Evolutionary conservation across 1,139 yeast genomes (phyloP).

Genomic region (Blastobotrys arbuscula): DNA sequence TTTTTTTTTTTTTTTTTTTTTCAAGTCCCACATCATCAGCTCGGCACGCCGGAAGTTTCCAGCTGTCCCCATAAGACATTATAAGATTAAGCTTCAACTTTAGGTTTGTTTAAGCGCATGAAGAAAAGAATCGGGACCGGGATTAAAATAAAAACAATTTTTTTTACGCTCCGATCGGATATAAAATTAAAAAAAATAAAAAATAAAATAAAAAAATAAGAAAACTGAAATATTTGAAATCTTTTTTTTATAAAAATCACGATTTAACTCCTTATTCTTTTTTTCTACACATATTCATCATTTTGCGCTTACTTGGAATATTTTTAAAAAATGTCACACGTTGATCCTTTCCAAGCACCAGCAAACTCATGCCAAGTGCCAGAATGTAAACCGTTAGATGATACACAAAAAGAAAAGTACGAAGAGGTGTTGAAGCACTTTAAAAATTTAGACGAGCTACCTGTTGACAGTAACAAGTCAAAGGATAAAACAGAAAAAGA

Average conservation of each 20-base stretch:
- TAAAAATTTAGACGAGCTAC: constrained; percentile 37
- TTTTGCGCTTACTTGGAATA: not conserved
- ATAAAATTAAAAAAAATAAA: not conserved
- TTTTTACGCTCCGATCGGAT: not conserved
- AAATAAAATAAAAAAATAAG: not conserved
- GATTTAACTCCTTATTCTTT: not conserved
- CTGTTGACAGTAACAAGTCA: constrained; percentile 32
- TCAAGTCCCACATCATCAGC: too few relatives aligned
- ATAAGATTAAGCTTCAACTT: too few relatives aligned
- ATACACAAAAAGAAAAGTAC: constrained; percentile 56
- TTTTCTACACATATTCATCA: not conserved
- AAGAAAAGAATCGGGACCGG: too few relatives aligned
- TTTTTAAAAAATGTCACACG: constrained; percentile 15
- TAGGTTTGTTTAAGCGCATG: too few relatives aligned
- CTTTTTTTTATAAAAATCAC: not conserved
- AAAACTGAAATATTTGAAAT: not conserved
- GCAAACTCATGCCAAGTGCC: constrained; percentile 45
- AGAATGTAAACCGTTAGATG: constrained; percentile 42
- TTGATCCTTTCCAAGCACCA: constrained; percentile 29
- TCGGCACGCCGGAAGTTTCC: too few relatives aligned
- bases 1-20: too few relatives aligned
- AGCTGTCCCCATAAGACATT: too few relatives aligned
- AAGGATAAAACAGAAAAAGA: constrained; percentile 25
- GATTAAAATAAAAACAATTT: too few relatives aligned
- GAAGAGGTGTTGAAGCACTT: constrained; percentile 54